phyloP scores from a whole-genome alignment of 306 rosid species.

The Acacia confusa region DNA sequence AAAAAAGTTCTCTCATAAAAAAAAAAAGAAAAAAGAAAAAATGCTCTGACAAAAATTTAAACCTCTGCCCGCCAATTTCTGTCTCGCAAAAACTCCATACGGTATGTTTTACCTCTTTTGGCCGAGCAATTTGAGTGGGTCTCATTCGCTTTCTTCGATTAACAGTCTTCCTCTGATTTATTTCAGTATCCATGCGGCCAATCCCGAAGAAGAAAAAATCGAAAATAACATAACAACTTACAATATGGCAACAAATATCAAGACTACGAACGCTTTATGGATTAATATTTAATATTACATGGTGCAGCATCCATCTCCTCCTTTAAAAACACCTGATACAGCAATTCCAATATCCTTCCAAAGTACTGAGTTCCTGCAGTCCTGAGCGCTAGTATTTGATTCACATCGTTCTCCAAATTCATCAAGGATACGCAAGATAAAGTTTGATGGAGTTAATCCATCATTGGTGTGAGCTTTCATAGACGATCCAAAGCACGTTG shows the following conservation, averaged over 20 bases:
- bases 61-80: not conserved
- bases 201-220: constrained; percentile 37
- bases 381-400: constrained; percentile 15
- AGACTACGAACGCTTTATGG: not conserved
- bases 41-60: too few relatives aligned
- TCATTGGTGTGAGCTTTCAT: constrained; percentile 24
- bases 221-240: not conserved
- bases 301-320: constrained; percentile 39
- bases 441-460: constrained; percentile 43
- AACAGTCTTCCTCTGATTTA: constrained; percentile 23
- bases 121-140: constrained; percentile 30
- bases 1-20: not conserved
- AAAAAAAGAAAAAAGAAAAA: too few relatives aligned
- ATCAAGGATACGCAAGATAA: constrained; percentile 32
- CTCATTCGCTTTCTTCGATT: constrained; percentile 27
- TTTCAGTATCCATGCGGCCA: constrained; percentile 39
- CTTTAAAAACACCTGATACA: constrained; percentile 34
- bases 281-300: constrained; percentile 43
- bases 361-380: constrained; percentile 34
- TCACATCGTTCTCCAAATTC: constrained; percentile 36
- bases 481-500: constrained; percentile 38
- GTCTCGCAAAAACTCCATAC: constrained; percentile 2
- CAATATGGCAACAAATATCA: not conserved
- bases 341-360: constrained; percentile 52
- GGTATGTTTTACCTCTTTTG: constrained; percentile 35